Conservation (phyloP, 2,329 filamentous ascomycete species). For the Diaporthe velutina region DNA sequence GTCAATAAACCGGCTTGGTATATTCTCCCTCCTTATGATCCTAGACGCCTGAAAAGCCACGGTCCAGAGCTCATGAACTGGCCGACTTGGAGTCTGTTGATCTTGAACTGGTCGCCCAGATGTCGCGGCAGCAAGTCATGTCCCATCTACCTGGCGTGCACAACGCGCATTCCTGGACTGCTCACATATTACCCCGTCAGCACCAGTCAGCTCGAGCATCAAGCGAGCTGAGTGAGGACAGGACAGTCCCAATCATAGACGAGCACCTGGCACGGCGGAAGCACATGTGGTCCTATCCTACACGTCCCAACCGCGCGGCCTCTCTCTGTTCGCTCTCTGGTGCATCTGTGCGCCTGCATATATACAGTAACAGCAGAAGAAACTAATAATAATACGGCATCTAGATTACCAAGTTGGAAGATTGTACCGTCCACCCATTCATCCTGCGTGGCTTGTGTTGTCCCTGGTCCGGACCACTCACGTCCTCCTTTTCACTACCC, state of each 20-base stretch:
- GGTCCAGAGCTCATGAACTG: too few species aligned
- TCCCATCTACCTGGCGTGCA: not conserved
- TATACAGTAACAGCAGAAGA: not conserved
- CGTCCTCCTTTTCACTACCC: slow-evolving; percentile 7
- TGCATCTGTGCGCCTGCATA: not conserved
- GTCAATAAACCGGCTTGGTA: not conserved
- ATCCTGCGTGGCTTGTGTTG: not conserved
- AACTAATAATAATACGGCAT: not conserved
- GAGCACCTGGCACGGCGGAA: slow-evolving; percentile 10
- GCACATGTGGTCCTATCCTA: slow-evolving; percentile 17
- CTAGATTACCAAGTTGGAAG: not conserved
- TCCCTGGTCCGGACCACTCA: slow-evolving; percentile 22
- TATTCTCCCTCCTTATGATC: not conserved
- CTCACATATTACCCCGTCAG: slow-evolving; percentile 20
- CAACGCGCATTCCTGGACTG: not conserved
- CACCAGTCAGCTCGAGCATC: slow-evolving; percentile 23
- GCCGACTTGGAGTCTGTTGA: too few species aligned
- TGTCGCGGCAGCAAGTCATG: not conserved
- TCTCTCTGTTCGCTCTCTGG: not conserved
- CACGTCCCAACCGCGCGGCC: slow-evolving; percentile 19
- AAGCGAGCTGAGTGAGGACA: slow-evolving; percentile 27
- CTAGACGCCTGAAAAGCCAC: not conserved
- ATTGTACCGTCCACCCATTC: not conserved
- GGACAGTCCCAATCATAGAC: slow-evolving; percentile 16
- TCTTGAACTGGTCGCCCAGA: not conserved